Evolutionary conservation across 2,329 filamentous ascomycete genomes (phyloP), one percentile per base, ranked within the genome.

Genomic region (Colletotrichum kahawae): DNA sequence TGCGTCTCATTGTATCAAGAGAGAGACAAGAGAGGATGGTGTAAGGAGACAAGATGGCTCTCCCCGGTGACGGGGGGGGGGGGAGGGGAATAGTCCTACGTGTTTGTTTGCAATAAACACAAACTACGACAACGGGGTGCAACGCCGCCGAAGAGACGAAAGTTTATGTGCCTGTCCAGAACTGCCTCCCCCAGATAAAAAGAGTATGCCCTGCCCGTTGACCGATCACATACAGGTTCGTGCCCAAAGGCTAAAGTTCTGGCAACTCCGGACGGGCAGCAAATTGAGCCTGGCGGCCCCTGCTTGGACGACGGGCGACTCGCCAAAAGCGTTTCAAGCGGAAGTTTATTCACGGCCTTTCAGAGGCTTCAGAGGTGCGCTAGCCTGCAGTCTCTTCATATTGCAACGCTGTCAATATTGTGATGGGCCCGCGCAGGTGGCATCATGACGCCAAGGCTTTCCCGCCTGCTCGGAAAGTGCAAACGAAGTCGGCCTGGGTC

Each of bases 321-420:
- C 70, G 57, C 38, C 70, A 57, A 57, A 64, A 34, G n/a, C 18
- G 70, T 69, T 73, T 73, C 57, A 73, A 69, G 65, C 65, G 14
- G 70, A 73, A 73, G 70, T 57, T 34, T 69, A 73, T 73, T 57
- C 24, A 68, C 65, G 31, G n/a, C 57, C 12, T 16, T 57, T 36
- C 6, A 33, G 12, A n/a, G 31, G 29, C 29, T 62, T 21, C 31
- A 21, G 29, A 16, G n/a, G 68, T 24, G 27, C 48, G 18, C 27
- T 62, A 21, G 57, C n/a, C 12, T 21, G n/a, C 33, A 62, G 31
- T 34, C 31, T 62, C 33, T n/a, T 24, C 29, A 62, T 62, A 62
- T 62, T 33, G 33, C 63, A 8, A 66, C 24, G 36, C 16, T 66
- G 43, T 51, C 43, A n/a, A 51, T 51, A 51, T 51, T 51, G 43